Base-by-base conservation (phyloP, 257 asterid species). In the Nicotiana tomentosiformis region DNA sequence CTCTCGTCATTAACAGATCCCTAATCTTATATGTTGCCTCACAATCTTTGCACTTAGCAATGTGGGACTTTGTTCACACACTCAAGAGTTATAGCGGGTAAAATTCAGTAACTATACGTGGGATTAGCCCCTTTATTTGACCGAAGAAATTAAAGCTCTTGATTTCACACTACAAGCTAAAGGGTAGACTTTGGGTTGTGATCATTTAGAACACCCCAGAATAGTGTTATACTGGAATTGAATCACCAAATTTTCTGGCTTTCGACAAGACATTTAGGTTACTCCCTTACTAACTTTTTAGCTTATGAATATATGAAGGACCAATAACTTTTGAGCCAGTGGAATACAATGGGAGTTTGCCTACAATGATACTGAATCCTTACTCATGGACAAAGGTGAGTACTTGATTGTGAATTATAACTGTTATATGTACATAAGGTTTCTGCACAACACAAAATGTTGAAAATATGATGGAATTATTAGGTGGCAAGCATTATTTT, bases 301-400 rank as follows among this genome's bases (percentile, higher is more conserved):
- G 15, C 20, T 37, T 39, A 35, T 15, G 16, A 37, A 26, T 37
- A 46, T 37, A 43, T 29, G 65, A 17, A 81, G 80, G 85, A n/a
- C 85, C 85, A 16, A 68, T 83, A 32, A 23, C 56, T 30, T 83
- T 83, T 39, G 82, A 76, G 43, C 4, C 56, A 83, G 66, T 37
- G 5, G 82, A 72, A 69, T 83, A 83, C 29, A 83, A 76, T 83
- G 85, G 85, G 51, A 83, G 82, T 55, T 72, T 83, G 11, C 82
- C 82, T 10, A 74, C 43, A 60, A 43, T 83, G 82, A 1, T 46
- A 37, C 29, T 83, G 18, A 83, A 76, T 64, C 64, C 70, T 26
- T n/a, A 76, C 53, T 61, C 85, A 74, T 83, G 81, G 82, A 83
- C 85, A 72, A 61, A 76, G 82, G 85, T 76, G 9, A 26, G 60